Conservation (phyloP, 352 stramenopile species). For the Globisporangium paddicum region DNA sequence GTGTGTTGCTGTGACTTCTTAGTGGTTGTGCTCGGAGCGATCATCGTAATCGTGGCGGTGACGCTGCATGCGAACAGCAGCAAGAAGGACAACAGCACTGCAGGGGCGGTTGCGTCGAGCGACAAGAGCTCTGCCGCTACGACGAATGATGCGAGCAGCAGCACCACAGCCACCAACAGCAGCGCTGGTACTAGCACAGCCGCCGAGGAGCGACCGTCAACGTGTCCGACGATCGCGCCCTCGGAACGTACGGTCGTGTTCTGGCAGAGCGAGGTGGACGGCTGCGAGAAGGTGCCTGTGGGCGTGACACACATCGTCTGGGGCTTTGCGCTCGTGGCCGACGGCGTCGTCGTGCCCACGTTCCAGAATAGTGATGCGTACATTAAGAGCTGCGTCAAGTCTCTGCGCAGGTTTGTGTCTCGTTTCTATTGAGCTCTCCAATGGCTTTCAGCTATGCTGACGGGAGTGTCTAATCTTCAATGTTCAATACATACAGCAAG, state of each 20-base stretch:
- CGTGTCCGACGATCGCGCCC: constrained; percentile 25
- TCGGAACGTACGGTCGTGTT: constrained; percentile 67
- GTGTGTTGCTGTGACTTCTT: background rate
- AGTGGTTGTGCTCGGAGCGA: constrained; percentile 28
- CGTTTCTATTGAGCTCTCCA: background rate
- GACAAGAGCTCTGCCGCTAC: too few relatives aligned
- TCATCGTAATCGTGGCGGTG: constrained; percentile 36
- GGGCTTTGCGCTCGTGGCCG: constrained; percentile 62
- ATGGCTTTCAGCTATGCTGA: background rate
- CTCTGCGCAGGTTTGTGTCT: constrained; percentile 30
- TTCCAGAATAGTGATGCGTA: constrained; percentile 58
- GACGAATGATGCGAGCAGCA: background rate
- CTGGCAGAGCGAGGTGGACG: constrained; percentile 74
- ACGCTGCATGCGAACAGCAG: constrained; percentile 22
- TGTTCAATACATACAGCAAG: constrained; percentile 21
- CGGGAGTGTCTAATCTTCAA: too few relatives aligned
- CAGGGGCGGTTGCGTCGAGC: too few relatives aligned
- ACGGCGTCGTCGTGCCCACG: constrained; percentile 38
- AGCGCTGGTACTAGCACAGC: constrained; percentile 7
- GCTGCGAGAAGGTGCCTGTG: constrained; percentile 57
- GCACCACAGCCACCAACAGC: background rate
- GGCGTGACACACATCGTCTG: constrained; percentile 76
- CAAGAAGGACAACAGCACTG: constrained; percentile 1
- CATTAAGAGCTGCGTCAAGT: constrained; percentile 51
- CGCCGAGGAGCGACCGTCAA: constrained; percentile 9